Evolutionary conservation across 2,329 filamentous ascomycete genomes (phyloP).

Genomic region (Cytospora leucostoma): DNA sequence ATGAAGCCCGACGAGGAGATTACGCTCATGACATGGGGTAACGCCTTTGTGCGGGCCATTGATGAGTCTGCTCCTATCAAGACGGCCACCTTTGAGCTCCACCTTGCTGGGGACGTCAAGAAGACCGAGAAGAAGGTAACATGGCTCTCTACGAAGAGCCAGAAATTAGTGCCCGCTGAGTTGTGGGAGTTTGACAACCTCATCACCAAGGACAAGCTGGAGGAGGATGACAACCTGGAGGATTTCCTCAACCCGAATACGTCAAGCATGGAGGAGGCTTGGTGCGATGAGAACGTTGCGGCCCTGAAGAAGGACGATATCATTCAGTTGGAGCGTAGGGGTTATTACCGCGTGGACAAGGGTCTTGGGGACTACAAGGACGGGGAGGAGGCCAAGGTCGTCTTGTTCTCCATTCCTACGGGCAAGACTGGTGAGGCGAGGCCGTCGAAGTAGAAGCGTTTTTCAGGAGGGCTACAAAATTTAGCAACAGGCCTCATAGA

Average conservation of each 20-base stretch:
- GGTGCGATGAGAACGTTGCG: constrained; percentile 79
- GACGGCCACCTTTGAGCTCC: constrained; percentile 77
- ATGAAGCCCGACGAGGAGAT: constrained; percentile 89
- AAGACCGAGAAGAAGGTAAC: constrained; percentile 96
- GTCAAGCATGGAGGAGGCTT: constrained; percentile 70
- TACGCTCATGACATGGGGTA: constrained; percentile 96
- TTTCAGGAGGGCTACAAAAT: neutral
- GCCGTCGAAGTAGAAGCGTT: constrained; percentile 10
- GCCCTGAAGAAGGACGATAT: constrained; percentile 84
- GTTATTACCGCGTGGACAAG: constrained; percentile 86
- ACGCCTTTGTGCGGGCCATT: constrained; percentile 75
- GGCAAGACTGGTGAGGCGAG: constrained; percentile 43
- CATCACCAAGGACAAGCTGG: constrained; percentile 91
- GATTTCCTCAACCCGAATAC: constrained; percentile 79
- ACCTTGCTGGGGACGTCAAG: constrained; percentile 91
- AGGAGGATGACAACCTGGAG: constrained; percentile 83
- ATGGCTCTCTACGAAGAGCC: constrained; percentile 77
- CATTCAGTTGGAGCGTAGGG: constrained; percentile 92
- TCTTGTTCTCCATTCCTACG: constrained; percentile 60
- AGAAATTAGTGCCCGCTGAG: constrained; percentile 78
- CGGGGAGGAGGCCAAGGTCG: constrained; percentile 53
- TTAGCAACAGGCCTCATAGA: neutral
- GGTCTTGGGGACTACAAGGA: constrained; percentile 52
- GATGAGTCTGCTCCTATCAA: constrained; percentile 62
- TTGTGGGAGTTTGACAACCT: constrained; percentile 95